Percentiles rank a stretch among this genome's conserved stretches.
phyloP scores from a whole-genome alignment of 2,329 filamentous ascomycete genomes.

The Amesomyces nigricolor region DNA sequence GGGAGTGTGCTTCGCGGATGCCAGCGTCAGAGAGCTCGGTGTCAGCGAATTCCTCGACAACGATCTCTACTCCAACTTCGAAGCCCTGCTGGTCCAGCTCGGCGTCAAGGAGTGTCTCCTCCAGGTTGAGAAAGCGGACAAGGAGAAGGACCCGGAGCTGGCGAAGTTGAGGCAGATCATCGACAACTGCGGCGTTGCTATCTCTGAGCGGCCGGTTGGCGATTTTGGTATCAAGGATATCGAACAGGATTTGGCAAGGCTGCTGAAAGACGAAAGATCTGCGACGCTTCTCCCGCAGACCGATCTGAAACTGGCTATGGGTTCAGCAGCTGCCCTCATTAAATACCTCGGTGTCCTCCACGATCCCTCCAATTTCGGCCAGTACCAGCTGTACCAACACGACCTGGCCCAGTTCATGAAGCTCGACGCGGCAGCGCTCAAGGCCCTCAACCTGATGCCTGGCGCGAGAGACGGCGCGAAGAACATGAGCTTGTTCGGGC shows the following conservation, averaged over 20 bases:
- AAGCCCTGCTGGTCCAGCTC: conserved; percentile 90
- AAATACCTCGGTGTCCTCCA: conserved; percentile 89
- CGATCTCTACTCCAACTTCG: conserved; percentile 95
- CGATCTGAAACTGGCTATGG: conserved; percentile 93
- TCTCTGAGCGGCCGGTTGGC: conserved; percentile 68
- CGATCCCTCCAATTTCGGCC: conserved; percentile 90
- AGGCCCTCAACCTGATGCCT: conserved; percentile 95
- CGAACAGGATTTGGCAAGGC: conserved; percentile 82
- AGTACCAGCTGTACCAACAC: conserved; percentile 96
- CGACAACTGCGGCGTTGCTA: conserved; percentile 83
- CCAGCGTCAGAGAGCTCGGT: conserved; percentile 88
- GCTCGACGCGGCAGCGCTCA: conserved; percentile 86
- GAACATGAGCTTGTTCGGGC: conserved; percentile 90
- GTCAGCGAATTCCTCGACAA: conserved; percentile 99
- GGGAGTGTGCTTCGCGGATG: conserved; percentile 96
- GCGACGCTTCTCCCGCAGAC: conserved; percentile 77
- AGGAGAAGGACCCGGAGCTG: conserved; percentile 83
- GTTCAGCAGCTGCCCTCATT: conserved; percentile 85
- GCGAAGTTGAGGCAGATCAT: conserved; percentile 83
- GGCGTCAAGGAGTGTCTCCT: conserved; percentile 91
- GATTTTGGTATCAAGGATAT: conserved; percentile 91
- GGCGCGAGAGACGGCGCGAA: conserved; percentile 92
- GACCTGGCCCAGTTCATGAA: conserved; percentile 98
- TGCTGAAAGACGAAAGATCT: conserved; percentile 81
- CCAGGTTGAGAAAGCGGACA: conserved; percentile 70